These are phyloP conservation scores for Trichomonas gallinae DNA, from an alignment of 208 protist genomes.

Conservation along the genomic window DNA sequence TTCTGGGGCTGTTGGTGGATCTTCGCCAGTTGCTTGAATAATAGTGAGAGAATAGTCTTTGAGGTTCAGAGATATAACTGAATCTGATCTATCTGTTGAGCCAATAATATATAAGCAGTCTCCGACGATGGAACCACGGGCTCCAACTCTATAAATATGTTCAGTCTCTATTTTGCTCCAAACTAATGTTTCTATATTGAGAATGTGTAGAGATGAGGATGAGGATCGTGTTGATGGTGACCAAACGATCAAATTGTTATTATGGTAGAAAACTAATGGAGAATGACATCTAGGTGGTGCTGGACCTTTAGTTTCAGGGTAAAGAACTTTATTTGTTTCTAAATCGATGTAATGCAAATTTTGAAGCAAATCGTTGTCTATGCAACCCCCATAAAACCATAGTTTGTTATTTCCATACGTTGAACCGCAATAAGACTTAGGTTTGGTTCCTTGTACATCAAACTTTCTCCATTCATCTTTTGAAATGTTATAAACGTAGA, in stretches of 20 bases:
- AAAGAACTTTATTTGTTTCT: not conserved
- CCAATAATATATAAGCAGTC: not conserved
- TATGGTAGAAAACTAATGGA: not conserved
- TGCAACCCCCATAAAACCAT: constrained; percentile 3
- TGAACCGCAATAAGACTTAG: not conserved
- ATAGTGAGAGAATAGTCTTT: not conserved
- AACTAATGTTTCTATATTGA: not conserved
- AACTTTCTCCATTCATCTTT: not conserved
- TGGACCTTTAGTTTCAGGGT: not conserved
- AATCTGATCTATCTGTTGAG: not conserved
- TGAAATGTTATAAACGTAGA: not conserved
- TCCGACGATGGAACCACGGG: not conserved
- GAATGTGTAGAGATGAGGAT: not conserved
- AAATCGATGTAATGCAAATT: not conserved
- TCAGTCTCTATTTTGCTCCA: not conserved
- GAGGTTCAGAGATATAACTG: not conserved
- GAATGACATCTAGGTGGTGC: not conserved
- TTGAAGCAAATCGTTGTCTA: not conserved
- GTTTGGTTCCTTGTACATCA: not conserved
- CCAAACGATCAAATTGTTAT: not conserved
- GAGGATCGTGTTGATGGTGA: not conserved
- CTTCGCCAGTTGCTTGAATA: not conserved
- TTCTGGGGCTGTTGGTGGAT: not conserved
- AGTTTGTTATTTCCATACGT: not conserved
- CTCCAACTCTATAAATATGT: not conserved